Evolutionary conservation across 2,329 filamentous ascomycete genomes (phyloP).

Genomic region (Fusarium caatingaense): DNA sequence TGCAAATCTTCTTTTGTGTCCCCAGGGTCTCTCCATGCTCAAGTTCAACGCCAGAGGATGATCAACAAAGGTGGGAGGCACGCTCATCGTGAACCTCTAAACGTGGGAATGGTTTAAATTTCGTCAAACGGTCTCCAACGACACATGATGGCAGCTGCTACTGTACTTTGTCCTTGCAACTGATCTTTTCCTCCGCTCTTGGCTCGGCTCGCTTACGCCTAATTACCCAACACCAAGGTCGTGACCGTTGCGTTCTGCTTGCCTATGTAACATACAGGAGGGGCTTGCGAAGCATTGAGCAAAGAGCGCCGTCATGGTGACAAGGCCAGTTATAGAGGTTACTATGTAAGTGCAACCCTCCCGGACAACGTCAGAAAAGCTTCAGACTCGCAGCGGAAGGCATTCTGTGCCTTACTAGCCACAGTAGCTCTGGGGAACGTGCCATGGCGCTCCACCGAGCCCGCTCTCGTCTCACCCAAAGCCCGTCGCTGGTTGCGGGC

Average conservation of each 20-base stretch:
- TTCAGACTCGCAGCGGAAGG: background rate
- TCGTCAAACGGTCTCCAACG: background rate
- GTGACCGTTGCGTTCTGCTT: background rate
- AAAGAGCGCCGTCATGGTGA: constrained; percentile 39
- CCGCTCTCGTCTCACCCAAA: constrained; percentile 15
- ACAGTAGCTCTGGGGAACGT: constrained; percentile 30
- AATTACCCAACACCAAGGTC: constrained; percentile 5
- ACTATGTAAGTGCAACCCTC: background rate
- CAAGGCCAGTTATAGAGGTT: constrained; percentile 6
- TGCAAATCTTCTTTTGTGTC: constrained; percentile 29
- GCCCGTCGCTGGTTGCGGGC: constrained; percentile 23
- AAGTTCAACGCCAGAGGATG: constrained; percentile 7
- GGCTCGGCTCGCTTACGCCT: constrained; percentile 4
- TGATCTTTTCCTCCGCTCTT: constrained; percentile 11
- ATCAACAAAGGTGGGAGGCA: background rate
- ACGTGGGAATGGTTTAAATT: background rate
- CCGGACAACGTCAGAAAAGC: constrained; percentile 5
- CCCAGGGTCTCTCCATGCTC: constrained; percentile 10
- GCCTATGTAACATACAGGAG: constrained; percentile 6
- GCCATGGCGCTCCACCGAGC: constrained; percentile 17
- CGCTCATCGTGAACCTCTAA: constrained; percentile 5
- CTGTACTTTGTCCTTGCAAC: background rate
- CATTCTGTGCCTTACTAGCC: constrained; percentile 24
- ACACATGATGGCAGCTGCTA: background rate
- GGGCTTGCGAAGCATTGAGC: constrained; percentile 25